phyloP scores from a whole-genome alignment of 164 flowering plant genomes.

The Taxillus chinensis region DNA sequence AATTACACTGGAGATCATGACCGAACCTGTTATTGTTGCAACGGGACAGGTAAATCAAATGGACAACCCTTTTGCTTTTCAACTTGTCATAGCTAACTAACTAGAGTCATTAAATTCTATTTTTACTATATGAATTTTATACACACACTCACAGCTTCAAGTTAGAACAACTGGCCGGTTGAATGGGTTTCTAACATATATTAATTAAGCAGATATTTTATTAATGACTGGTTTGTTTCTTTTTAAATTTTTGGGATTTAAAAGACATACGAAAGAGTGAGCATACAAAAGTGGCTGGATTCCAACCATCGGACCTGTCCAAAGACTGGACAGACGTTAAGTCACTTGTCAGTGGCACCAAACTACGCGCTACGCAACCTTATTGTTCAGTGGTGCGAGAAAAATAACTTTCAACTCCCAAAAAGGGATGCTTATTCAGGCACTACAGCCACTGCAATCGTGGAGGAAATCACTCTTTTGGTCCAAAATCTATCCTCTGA shows the following conservation, averaged over 20 bases:
- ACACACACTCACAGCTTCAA: no score
- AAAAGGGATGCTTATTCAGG: not conserved
- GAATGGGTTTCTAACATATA: no score
- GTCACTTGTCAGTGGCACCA: not conserved
- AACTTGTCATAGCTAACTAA: no score
- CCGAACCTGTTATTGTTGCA: constrained; percentile 71
- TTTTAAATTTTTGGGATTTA: not conserved
- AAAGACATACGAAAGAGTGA: constrained; percentile 71
- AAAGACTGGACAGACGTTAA: not conserved
- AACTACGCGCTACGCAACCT: not conserved
- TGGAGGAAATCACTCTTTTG: not conserved
- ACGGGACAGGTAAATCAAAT: constrained; percentile 55
- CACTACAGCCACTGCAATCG: not conserved
- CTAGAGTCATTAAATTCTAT: no score
- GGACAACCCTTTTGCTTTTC: no score
- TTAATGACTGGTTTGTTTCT: no score
- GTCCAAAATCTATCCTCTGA: not conserved
- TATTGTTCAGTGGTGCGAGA: not conserved
- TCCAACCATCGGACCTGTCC: constrained; percentile 24
- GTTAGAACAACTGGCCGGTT: no score
- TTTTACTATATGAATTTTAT: no score
- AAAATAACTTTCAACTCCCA: not conserved
- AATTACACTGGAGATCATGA: constrained; percentile 66
- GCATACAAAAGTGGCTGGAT: constrained; percentile 74
- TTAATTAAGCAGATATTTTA: no score